A percentile compares a stretch with the other conserved stretches of the same genome.
Conservation (phyloP, 1,139 yeast species). For the Candida mesenterica region DNA sequence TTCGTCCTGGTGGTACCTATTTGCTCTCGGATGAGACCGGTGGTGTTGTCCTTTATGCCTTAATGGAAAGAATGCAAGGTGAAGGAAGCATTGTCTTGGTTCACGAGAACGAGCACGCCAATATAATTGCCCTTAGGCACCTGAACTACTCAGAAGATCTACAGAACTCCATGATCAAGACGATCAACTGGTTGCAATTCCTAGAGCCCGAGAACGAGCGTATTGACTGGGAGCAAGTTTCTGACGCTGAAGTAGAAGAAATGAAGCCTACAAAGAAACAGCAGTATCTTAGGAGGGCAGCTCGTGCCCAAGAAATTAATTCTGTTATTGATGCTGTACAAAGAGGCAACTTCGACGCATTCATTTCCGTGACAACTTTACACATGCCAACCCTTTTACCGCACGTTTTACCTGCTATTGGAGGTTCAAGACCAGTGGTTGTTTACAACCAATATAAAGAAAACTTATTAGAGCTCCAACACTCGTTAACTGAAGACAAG, state of each 20-base stretch:
- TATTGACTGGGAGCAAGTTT: constrained; percentile 49
- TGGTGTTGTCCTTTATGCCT: constrained; percentile 76
- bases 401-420: constrained; percentile 59
- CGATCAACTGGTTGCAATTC: constrained; percentile 77
- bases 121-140: constrained; percentile 65
- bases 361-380: constrained; percentile 71
- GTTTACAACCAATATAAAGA: constrained; percentile 83
- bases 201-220: constrained; percentile 70
- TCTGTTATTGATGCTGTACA: constrained; percentile 50
- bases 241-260: constrained; percentile 51
- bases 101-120: constrained; percentile 93
- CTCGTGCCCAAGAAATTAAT: constrained; percentile 56
- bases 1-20: constrained; percentile 87
- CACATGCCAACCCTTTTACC: constrained; percentile 67
- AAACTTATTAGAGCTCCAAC: constrained; percentile 68
- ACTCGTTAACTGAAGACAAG: constrained; percentile 60
- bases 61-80: constrained; percentile 88
- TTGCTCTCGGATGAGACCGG: constrained; percentile 89
- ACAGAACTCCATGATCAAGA: constrained; percentile 56
- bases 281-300: constrained; percentile 66
- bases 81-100: constrained; percentile 72
- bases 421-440: constrained; percentile 86
- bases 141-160: constrained; percentile 59
- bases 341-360: constrained; percentile 68
- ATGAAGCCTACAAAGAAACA: constrained; percentile 60